Conservation (phyloP, 208 protist genomes). For the Kentomonas sorsogonicus region DNA sequence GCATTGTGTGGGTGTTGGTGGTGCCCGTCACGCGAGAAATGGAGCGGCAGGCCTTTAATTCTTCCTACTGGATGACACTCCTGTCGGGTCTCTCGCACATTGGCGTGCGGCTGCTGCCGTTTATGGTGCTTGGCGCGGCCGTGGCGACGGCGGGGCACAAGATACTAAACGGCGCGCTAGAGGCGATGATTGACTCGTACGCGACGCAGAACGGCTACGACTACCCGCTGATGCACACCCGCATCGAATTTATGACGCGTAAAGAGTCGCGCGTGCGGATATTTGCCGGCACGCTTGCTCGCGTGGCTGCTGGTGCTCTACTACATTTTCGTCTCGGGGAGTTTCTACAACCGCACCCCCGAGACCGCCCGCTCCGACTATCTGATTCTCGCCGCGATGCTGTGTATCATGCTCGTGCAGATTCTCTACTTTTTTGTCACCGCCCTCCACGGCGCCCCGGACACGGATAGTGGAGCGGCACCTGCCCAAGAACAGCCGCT, state of each 20-base stretch:
- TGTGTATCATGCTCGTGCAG: slow-evolving; percentile 19
- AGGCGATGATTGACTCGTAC: slow-evolving; percentile 76
- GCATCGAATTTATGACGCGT: slow-evolving; percentile 51
- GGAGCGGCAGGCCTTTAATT: slow-evolving; percentile 61
- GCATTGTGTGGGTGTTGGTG: slow-evolving; percentile 79
- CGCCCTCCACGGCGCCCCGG: slow-evolving; percentile 18
- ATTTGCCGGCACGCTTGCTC: slow-evolving; percentile 32
- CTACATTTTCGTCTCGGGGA: slow-evolving; percentile 40
- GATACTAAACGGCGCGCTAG: slow-evolving; percentile 55
- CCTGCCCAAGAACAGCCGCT: no score
- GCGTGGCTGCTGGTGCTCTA: slow-evolving; percentile 19
- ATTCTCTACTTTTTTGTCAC: slow-evolving; percentile 34
- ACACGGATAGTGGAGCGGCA: no score
- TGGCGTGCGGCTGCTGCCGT: slow-evolving; percentile 48
- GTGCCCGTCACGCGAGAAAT: slow-evolving; percentile 77
- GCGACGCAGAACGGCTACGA: slow-evolving; percentile 51
- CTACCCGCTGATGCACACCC: slow-evolving; percentile 62
- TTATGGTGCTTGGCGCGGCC: slow-evolving; percentile 47
- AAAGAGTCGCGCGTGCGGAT: slow-evolving; percentile 31
- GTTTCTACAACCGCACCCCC: slow-evolving; percentile 27
- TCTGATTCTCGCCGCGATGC: slow-evolving; percentile 15
- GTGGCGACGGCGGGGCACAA: slow-evolving; percentile 72
- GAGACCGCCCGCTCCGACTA: slow-evolving; percentile 17
- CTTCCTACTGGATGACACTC: slow-evolving; percentile 45
- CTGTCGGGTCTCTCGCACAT: slow-evolving; percentile 53